Evolutionary conservation across 805 yeast species (phyloP).

Genomic region (Candida endomychidarum): DNA sequence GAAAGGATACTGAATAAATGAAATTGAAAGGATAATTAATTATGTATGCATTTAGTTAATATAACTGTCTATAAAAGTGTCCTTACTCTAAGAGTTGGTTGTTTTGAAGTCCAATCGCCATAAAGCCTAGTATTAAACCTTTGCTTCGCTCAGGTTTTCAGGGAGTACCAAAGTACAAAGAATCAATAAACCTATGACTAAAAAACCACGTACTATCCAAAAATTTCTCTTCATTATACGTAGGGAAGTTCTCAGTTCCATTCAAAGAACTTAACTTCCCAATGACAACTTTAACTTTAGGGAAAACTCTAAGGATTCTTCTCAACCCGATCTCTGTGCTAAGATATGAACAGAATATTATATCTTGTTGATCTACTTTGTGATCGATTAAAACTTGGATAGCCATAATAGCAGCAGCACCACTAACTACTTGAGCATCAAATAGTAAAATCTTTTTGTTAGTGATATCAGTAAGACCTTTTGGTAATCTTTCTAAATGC

Average conservation of each 20-base stretch:
- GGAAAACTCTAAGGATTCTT: constrained; percentile 73
- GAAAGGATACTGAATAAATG: too few species aligned
- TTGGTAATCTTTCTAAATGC: constrained; percentile 77
- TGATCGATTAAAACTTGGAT: constrained; percentile 84
- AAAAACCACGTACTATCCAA: constrained; percentile 58
- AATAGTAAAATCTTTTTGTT: constrained; percentile 58
- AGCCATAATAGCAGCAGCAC: constrained; percentile 95
- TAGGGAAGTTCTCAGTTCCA: constrained; percentile 15
- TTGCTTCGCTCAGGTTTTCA: not conserved
- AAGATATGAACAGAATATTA: constrained; percentile 66
- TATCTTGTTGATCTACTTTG: constrained; percentile 58
- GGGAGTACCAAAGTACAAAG: constrained; percentile 71
- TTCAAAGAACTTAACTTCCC: constrained; percentile 58
- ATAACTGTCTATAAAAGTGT: too few species aligned
- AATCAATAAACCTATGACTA: constrained; percentile 68
- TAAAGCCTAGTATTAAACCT: too few species aligned
- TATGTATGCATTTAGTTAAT: too few species aligned
- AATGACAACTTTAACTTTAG: constrained; percentile 63
- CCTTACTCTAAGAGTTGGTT: too few species aligned
- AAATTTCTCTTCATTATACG: constrained; percentile 39
- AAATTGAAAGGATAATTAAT: too few species aligned
- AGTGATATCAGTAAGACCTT: constrained; percentile 14
- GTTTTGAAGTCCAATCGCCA: too few species aligned
- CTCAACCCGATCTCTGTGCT: constrained; percentile 79
- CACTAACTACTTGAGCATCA: constrained; percentile 88